Evolutionary conservation across 768 basidiomycete species (phyloP).

Genomic region (Baorangia bicolor): DNA sequence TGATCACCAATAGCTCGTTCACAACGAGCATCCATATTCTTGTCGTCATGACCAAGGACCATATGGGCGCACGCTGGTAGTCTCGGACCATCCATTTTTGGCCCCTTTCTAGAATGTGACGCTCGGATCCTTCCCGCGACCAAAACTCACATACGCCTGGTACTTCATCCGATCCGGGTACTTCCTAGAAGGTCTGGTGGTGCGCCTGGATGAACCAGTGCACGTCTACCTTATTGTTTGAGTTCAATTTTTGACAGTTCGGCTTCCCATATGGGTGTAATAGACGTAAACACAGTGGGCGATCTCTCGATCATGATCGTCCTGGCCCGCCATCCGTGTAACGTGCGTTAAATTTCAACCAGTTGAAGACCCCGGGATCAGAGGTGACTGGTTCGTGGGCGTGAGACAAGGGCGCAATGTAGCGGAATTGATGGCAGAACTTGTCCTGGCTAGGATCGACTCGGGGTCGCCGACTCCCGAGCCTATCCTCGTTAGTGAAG

Average conservation of each 20-base stretch:
- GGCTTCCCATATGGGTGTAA: slow-evolving; percentile 1
- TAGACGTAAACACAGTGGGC: slow-evolving; percentile 6
- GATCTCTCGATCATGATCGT: slow-evolving; percentile 23
- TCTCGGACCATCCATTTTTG: no score
- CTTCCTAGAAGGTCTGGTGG: no score
- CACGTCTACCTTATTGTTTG: background rate
- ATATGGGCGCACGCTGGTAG: background rate
- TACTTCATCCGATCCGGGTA: no score
- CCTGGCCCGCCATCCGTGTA: background rate
- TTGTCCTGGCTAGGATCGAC: no score
- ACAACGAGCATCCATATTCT: background rate
- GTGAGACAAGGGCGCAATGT: background rate
- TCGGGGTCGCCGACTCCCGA: background rate
- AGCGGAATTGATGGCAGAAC: background rate
- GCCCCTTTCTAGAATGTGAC: no score
- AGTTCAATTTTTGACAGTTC: background rate
- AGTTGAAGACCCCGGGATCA: background rate
- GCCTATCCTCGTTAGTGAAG: background rate
- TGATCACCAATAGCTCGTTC: background rate
- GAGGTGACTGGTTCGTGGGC: background rate
- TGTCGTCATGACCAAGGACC: slow-evolving; percentile 4
- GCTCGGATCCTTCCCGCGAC: no score
- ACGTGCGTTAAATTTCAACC: background rate
- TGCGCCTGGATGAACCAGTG: background rate
- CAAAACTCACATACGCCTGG: no score